phyloP scores from a whole-genome alignment of 495 filamentous ascomycete genomes.

The Talaromyces nanjingensis region DNA sequence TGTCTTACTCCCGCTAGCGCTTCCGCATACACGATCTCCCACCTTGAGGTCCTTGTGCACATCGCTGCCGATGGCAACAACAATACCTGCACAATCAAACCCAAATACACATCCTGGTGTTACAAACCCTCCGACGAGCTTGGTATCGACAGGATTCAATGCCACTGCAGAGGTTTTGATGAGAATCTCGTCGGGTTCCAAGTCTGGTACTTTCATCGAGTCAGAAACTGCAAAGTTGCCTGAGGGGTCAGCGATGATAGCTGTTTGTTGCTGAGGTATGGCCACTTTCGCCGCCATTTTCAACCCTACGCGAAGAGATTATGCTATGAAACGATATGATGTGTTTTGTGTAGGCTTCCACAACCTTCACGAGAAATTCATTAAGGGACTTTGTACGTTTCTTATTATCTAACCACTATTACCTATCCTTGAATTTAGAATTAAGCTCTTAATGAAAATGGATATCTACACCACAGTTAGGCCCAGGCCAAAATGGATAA shows the following conservation, averaged over 20 bases:
- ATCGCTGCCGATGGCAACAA: constrained; percentile 20
- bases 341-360: background rate
- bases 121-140: constrained; percentile 29
- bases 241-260: background rate
- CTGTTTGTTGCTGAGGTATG: background rate
- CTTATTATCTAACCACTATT: no score
- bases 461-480: background rate
- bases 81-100: constrained; percentile 37
- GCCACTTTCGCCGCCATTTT: background rate
- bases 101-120: constrained; percentile 29
- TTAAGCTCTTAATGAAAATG: no score
- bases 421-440: no score
- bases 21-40: constrained; percentile 8
- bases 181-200: constrained; percentile 18
- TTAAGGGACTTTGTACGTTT: background rate
- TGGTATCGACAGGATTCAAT: constrained; percentile 41
- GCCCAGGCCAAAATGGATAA: background rate
- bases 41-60: background rate
- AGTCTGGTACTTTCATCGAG: constrained; percentile 15
- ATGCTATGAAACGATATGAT: background rate
- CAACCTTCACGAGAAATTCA: no score
- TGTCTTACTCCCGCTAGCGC: background rate
- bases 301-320: background rate
- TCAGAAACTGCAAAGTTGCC: background rate
- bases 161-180: constrained; percentile 30